Evolutionary conservation across 129 eudicot species (phyloP).

Genomic region (Flaveria bidentis): DNA sequence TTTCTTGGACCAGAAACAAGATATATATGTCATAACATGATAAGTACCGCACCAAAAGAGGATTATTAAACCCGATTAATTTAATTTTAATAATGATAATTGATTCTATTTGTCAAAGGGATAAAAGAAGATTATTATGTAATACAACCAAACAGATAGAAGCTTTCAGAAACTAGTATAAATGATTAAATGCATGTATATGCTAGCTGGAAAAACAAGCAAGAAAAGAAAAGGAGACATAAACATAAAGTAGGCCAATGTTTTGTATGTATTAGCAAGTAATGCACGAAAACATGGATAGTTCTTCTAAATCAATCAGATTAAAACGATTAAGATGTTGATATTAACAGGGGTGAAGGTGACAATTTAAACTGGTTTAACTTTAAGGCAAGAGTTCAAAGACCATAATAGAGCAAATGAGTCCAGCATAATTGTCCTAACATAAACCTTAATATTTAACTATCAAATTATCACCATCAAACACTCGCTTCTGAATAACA

Average conservation of each 20-base stretch:
- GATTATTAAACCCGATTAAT: background rate
- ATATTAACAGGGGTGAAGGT: background rate
- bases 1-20: background rate
- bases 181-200: background rate
- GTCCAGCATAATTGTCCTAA: background rate
- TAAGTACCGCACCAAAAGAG: background rate
- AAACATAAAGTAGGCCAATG: background rate
- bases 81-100: background rate
- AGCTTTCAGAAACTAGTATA: background rate
- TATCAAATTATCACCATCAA: constrained; percentile 16
- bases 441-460: background rate
- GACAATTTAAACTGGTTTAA: constrained; percentile 2
- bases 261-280: background rate
- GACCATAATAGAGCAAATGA: background rate
- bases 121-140: background rate
- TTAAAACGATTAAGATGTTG: constrained; percentile 10
- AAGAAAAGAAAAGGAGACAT: background rate
- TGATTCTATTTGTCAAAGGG: background rate
- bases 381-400: background rate
- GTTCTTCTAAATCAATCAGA: background rate
- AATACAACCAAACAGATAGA: background rate
- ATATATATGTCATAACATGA: background rate
- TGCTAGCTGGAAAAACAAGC: background rate
- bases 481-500: constrained; percentile 8
- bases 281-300: background rate